Evolutionary conservation across 2,329 filamentous ascomycete species (phyloP), one percentile per base, ranked within the genome.

Genomic region (Ilyonectria sp.): DNA sequence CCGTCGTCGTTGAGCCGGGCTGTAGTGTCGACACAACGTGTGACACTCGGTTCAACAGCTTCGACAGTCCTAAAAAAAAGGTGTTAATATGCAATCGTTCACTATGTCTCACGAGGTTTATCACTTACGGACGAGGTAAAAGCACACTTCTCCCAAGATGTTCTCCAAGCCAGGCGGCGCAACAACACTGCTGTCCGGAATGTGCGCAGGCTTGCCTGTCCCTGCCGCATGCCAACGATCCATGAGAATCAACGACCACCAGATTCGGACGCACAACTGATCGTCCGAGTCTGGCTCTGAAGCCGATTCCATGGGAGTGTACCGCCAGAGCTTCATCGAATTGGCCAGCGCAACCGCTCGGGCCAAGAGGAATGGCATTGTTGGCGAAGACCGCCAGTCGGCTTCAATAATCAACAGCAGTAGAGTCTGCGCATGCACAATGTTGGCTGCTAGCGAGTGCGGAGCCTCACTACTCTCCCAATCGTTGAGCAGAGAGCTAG

Each of bases 201-300:
- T 89, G 65, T 91, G 84, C 13, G 89, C 71, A 1, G 91, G 89
- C 68, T 86, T 89, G 13, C 88, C 89, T 5, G 87, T 91, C 23
- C 89, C 90, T n/a, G 90, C 86, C 4, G 92, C 90, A 76, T 93
- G 89, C 91, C 91, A 94, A 17, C 91, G 87, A 74, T 94, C 92
- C 69, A 94, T 86, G 69, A 92, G 86, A 52, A 93, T 87, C 37
- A 94, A 81, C 15, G 89, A 88, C 90, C 91, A 93, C 92, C 92
- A 94, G 19, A 91, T 86, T 49, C 91, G 86, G 57, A 90, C 83
- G 2, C 86, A 86, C 4, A 93, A 81, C 19, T 88, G 88, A 56
- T 90, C 88, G 50, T 91, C 88, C 21, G 86, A 87, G 75, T 93
- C 90, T 2, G 82, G 75, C 59, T 91, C 88, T 10, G 82, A 78